Evolutionary conservation across 345 rosid genomes (phyloP).

Genomic region (Eutrema japonicum): DNA sequence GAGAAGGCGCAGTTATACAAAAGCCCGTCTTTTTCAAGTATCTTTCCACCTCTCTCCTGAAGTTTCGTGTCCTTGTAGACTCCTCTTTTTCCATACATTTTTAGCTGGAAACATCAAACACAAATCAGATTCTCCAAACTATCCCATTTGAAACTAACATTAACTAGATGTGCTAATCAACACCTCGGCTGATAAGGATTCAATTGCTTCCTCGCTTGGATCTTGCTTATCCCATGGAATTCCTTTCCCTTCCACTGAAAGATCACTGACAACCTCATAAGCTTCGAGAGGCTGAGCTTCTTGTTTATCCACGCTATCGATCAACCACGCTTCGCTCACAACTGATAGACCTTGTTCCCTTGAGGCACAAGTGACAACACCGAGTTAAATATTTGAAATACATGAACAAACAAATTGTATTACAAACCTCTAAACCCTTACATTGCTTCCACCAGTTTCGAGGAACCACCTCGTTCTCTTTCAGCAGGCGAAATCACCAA

Average conservation of each 20-base stretch:
- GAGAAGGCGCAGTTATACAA: constrained; percentile 76
- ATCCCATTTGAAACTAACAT: background rate
- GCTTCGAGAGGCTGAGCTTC: constrained; percentile 70
- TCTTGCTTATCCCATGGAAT: constrained; percentile 77
- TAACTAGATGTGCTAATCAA: background rate
- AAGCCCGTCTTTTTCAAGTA: constrained; percentile 70
- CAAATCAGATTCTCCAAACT: background rate
- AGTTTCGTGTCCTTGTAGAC: constrained; percentile 66
- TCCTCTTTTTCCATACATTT: constrained; percentile 69
- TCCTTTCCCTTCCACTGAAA: constrained; percentile 63
- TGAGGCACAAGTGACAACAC: background rate
- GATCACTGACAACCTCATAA: constrained; percentile 64
- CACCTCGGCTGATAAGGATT: constrained; percentile 62
- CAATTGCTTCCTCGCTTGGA: constrained; percentile 60
- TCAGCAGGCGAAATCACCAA: constrained; percentile 66
- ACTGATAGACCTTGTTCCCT: constrained; percentile 66
- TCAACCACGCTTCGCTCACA: constrained; percentile 74
- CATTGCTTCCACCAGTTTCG: constrained; percentile 75
- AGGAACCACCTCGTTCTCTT: constrained; percentile 67
- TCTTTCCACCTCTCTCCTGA: constrained; percentile 60
- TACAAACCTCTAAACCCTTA: constrained; percentile 39
- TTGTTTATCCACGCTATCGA: constrained; percentile 69
- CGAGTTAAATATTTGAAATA: background rate
- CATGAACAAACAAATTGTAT: background rate
- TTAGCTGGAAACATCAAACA: constrained; percentile 53